Evolutionary conservation across 805 yeast species (phyloP).

Genomic region (Metschnikowia gelsemii): DNA sequence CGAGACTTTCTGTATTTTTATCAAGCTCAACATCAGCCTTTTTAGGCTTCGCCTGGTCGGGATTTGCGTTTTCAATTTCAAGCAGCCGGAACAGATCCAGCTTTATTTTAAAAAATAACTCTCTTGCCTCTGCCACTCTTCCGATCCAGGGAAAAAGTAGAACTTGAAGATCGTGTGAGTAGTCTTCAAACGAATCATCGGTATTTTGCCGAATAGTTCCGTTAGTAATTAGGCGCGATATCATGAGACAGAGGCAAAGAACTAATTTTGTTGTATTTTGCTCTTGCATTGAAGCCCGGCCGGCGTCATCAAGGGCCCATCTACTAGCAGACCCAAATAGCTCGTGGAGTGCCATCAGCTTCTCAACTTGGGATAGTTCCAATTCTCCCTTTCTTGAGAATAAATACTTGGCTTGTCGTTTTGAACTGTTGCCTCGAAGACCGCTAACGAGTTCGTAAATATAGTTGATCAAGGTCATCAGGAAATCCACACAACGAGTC

Average conservation of each 20-base stretch:
- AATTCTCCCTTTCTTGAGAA: conserved; percentile 61
- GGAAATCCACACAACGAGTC: conserved; percentile 55
- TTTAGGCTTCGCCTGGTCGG: neutral
- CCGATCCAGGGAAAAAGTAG: conserved; percentile 67
- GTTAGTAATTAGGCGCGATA: conserved; percentile 48
- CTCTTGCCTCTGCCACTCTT: conserved; percentile 59
- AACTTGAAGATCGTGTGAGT: conserved; percentile 57
- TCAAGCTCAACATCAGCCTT: neutral
- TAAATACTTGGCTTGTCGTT: conserved; percentile 26
- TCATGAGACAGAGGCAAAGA: conserved; percentile 61
- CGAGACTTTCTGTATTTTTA: neutral
- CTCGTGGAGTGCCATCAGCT: conserved; percentile 67
- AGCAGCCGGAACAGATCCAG: conserved; percentile 16
- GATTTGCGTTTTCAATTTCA: neutral
- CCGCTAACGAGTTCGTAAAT: conserved; percentile 60
- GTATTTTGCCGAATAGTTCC: conserved; percentile 40
- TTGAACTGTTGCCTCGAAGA: conserved; percentile 46
- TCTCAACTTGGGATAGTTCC: conserved; percentile 56
- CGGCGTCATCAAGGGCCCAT: conserved; percentile 33
- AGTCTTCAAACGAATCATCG: conserved; percentile 45
- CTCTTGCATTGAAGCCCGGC: conserved; percentile 11
- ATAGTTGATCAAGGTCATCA: conserved; percentile 57
- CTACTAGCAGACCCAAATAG: conserved; percentile 52
- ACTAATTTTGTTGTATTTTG: conserved; percentile 41
- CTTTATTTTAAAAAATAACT: conserved; percentile 46